phyloP scores from a whole-genome alignment of 2,329 filamentous ascomycete genomes.

The Epicoccum sorghinum region DNA sequence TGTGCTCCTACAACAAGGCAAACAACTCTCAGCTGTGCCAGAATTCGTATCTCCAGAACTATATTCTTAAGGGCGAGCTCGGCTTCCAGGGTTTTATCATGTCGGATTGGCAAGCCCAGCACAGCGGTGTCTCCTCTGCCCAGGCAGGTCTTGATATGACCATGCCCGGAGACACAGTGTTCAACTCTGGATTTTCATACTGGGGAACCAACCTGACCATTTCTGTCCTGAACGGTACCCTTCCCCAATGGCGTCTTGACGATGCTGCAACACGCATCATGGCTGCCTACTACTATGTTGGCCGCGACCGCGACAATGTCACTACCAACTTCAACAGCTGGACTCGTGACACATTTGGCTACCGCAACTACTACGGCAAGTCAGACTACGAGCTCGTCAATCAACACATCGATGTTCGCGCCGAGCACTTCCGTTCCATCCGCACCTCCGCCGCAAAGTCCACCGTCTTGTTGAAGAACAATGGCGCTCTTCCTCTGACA shows the following conservation, averaged over 20 bases:
- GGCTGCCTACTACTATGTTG: slow-evolving; percentile 69
- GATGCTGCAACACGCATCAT: slow-evolving; percentile 89
- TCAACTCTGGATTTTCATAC: slow-evolving; percentile 74
- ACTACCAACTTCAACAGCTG: slow-evolving; percentile 88
- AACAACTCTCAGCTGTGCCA: slow-evolving; percentile 84
- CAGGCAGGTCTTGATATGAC: slow-evolving; percentile 81
- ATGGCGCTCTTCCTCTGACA: slow-evolving; percentile 51
- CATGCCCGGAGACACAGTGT: slow-evolving; percentile 80
- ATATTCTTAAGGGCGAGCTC: slow-evolving; percentile 77
- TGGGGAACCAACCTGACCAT: slow-evolving; percentile 90
- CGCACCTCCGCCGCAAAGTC: slow-evolving; percentile 79
- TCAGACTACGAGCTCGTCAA: slow-evolving; percentile 72
- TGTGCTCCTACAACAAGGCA: slow-evolving; percentile 74
- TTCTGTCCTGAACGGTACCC: slow-evolving; percentile 84
- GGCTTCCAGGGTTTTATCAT: slow-evolving; percentile 75
- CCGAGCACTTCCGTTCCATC: slow-evolving; percentile 73
- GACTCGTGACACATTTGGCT: slow-evolving; percentile 77
- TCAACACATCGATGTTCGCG: slow-evolving; percentile 82
- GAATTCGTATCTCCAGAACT: slow-evolving; percentile 77
- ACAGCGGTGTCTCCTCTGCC: slow-evolving; percentile 69
- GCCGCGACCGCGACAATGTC: slow-evolving; percentile 57
- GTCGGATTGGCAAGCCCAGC: slow-evolving; percentile 79
- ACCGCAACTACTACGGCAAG: slow-evolving; percentile 66
- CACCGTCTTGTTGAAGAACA: slow-evolving; percentile 81
- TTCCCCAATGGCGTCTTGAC: slow-evolving; percentile 85